Evolutionary conservation across 768 basidiomycete genomes (phyloP), one percentile per base, ranked within the genome.

Genomic region (Cubamyces sp.): DNA sequence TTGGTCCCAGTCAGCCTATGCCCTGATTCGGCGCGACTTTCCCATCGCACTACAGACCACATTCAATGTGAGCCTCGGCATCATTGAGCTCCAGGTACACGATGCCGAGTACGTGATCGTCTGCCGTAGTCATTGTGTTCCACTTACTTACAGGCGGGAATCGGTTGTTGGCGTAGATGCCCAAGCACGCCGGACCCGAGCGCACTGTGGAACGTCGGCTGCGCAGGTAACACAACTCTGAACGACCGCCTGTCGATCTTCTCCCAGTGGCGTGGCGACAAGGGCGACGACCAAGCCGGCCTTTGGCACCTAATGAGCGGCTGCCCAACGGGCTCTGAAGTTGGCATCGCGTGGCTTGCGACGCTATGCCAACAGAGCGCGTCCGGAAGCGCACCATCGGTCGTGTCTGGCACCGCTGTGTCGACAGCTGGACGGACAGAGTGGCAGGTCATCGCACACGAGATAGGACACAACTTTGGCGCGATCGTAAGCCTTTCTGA

Each of bases 241-340:
- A 88, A 92, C 72, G 74, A 81, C 43, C 84, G 93, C 5, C 79
- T 95, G 26, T 92, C 90, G 16, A 73, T 85, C 3, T 94, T 96
- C 74, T 91, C 89, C 5, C 77, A 85, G 62, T 96, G 93, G 93
- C 80, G 94, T 60, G 92, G 92, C 0, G 69, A 75, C 46, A 87
- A 87, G 66, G 84, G 87, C 7, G 74, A 80, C n/a, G 92, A 94
- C 70, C 83, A 85, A 18, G 85, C 83, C 21, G 94, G 93, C 3
- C 79, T 96, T 30, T 95, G 92, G 90, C 93, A 94, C 76, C 77
- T 95, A 14, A 90, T 95, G 87, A 92, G 89, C 65, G 87, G 86
- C 25, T 92, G 91, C 67, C 85, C 88, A 3, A 87, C 88, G 9
- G 90, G 90, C n/a, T 82, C 84, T 11, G 91, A 92, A 74, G 86